These are phyloP conservation scores for Lophium mytilinum DNA, from an alignment of 495 filamentous ascomycete species.

Conservation along the genomic window DNA sequence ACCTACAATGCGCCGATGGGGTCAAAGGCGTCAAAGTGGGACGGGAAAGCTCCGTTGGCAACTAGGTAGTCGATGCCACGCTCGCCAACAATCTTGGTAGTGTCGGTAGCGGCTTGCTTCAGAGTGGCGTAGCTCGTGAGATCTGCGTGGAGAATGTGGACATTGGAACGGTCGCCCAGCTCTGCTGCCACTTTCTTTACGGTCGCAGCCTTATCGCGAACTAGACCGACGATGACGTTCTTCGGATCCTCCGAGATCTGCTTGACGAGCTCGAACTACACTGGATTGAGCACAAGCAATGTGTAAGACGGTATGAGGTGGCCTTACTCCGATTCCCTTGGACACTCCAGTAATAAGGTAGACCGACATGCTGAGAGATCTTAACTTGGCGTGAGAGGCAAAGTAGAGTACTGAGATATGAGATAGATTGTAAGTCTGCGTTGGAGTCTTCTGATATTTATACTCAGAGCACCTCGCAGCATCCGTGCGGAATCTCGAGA, in stretches of 20 bases:
- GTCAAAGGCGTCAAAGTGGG: constrained; percentile 25
- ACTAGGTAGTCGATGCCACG: constrained; percentile 33
- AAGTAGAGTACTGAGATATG: no score
- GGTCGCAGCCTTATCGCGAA: constrained; percentile 36
- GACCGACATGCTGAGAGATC: constrained; percentile 9
- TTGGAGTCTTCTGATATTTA: no score
- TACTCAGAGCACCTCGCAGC: no score
- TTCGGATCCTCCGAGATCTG: constrained; percentile 33
- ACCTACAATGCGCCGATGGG: constrained; percentile 32
- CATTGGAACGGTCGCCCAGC: constrained; percentile 10
- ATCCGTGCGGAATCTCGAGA: no score
- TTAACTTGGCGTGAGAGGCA: neutral
- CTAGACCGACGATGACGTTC: constrained; percentile 38
- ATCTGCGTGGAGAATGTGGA: constrained; percentile 16
- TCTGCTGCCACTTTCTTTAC: constrained; percentile 19
- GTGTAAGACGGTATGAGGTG: neutral
- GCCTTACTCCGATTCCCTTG: constrained; percentile 36
- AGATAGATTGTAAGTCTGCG: no score
- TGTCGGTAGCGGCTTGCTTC: constrained; percentile 24
- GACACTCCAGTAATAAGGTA: constrained; percentile 34
- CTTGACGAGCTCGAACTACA: constrained; percentile 34
- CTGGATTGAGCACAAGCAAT: neutral
- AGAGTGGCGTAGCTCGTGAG: constrained; percentile 11
- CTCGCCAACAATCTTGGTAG: constrained; percentile 26
- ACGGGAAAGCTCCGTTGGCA: constrained; percentile 28